Evolutionary conservation across 1,284 basidiomycete species (phyloP), one percentile per base, ranked within the genome.

Genomic region (Cutaneotrichosporon dermatis): DNA sequence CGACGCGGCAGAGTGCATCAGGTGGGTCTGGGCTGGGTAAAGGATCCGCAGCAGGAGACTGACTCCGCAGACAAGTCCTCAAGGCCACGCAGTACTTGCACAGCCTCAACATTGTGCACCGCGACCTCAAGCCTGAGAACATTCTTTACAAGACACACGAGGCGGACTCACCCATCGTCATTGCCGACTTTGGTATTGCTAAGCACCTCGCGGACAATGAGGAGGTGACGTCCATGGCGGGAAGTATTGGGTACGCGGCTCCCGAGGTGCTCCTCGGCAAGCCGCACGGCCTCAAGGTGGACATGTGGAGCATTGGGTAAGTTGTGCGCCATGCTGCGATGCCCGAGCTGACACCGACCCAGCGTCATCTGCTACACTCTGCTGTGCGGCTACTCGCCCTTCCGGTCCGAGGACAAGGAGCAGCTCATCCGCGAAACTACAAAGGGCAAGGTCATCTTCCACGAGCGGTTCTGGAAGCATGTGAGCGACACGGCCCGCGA

Each of bases 121-220:
- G 93, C 4, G 92, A 95, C 76, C 83, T 93, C 64, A 93, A 93
- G 86, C 92, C 94, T 0, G 94, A 98, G 77, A 97, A 98, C 73
- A 95, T 96, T 61, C 82, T 96, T 7, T 96, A 92, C 76, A 87
- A 90, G 55, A 89, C 89, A 8, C 83, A 81, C 60, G 87, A 84
- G 3, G 74, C 82, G 10, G 82, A 87, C 44, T 89, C 88, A 16
- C 88, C 88, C 63, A 83, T 96, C 55, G 92, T 96, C 55, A 92
- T 96, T 56, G 92, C 88, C 16, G 96, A 99, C 77, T 98, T 99
- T 75, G 96, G 96, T 65, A 97, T 99, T 59, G 92, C 93, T 2
- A 92, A 92, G 71, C 90, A 92, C 67, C 79, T 96, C 4, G 85
- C 87, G 0, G 87, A 88, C 39, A 33, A 13, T 33, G 89, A 95